Conservation (phyloP, 345 rosid genomes). For the Populus davidiana region DNA sequence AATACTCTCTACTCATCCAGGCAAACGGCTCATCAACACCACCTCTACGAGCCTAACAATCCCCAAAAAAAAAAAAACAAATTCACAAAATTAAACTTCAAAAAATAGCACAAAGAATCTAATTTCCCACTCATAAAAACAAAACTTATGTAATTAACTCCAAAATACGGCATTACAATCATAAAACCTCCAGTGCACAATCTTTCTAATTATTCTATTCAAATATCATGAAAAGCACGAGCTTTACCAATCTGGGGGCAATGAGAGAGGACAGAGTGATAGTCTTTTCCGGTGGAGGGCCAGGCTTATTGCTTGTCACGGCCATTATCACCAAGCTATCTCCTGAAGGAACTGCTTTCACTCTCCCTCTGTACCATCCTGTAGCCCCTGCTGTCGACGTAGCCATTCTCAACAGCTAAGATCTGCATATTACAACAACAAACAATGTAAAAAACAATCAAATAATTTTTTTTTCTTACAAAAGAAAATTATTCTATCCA, state of each 20-base stretch:
- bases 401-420: constrained; percentile 27
- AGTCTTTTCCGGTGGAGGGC: constrained; percentile 89
- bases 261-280: constrained; percentile 73
- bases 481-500: neutral
- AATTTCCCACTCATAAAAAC: neutral
- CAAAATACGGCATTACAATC: neutral
- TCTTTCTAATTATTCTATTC: neutral
- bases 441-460: neutral
- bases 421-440: constrained; percentile 6
- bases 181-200: neutral
- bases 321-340: constrained; percentile 78
- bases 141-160: neutral
- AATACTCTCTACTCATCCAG: constrained; percentile 89
- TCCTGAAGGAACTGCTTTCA: constrained; percentile 86
- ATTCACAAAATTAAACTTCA: neutral
- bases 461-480: too few relatives aligned
- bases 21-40: constrained; percentile 92
- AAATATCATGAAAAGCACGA: neutral
- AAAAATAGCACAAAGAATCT: neutral
- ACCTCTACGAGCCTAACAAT: constrained; percentile 72
- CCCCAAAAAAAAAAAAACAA: constrained; percentile 2
- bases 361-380: constrained; percentile 65
- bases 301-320: constrained; percentile 52
- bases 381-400: constrained; percentile 24
- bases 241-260: constrained; percentile 71